Base-by-base conservation (phyloP, 225 moss, liverwort and hornwort genomes). In the Sphagnum tenellum region DNA sequence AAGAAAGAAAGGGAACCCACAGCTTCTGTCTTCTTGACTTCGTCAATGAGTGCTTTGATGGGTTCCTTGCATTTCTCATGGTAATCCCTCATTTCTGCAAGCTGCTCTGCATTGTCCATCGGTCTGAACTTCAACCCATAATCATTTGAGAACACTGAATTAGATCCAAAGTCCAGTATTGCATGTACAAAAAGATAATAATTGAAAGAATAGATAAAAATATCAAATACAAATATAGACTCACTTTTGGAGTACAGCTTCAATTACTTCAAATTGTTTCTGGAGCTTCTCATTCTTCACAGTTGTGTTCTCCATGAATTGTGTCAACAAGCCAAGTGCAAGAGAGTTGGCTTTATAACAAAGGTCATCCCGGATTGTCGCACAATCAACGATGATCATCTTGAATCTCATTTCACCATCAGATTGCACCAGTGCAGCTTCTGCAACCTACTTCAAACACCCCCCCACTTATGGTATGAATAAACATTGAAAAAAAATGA, bases 41-140 rank as follows among this genome's bases (percentile, higher is more conserved):
- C 80, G 45, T 77, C 66, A 47, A 47, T 48, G 62, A 86, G 81
- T 60, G 82, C 77, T 71, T 79, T 71, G 44, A 81, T 75, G 12
- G 86, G 75, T 14, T 81, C 82, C 56, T 86, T 89, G 49, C 75
- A 76, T 48, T 75, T 61, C 55, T 52, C 45, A 12, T 74, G 64
- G 67, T 81, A 89, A 9, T 81, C 74, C 54, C 83, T 74, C 75
- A 89, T 66, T 61, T 57, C 56, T 62, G 78, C 81, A 8, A 89
- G 86, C 63, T 89, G 82, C 76, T 89, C 83, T 5, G 79, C 76
- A 69, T 83, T 89, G 62, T 83, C 82, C 48, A 89, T 79, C 13
- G 89, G 86, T 60, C 89, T 86, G 77, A 66, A 71, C 53, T 48
- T 47, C 57, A 13, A 50, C 44, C 55, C 7, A 11, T 49, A 62